Percentiles rank a stretch among this genome's conserved stretches.
phyloP scores from a whole-genome alignment of 768 basidiomycete genomes.

The Macrocybe gigantea region DNA sequence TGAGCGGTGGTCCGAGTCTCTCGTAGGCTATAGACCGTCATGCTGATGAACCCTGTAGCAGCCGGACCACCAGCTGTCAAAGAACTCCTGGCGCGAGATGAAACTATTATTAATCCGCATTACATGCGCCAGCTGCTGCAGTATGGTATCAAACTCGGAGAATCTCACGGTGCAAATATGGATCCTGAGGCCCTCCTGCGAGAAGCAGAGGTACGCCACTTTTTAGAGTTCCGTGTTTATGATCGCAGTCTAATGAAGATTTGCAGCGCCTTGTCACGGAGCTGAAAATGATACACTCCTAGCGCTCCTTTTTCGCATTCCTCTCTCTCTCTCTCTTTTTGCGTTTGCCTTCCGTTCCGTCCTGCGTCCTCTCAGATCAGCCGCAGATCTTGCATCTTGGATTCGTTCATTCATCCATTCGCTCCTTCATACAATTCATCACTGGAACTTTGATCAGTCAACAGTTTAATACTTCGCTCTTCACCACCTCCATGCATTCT shows the following conservation, averaged over 20 bases:
- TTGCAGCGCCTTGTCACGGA: slow-evolving; percentile 59
- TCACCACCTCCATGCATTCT: no score
- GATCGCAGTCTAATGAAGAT: slow-evolving; percentile 2
- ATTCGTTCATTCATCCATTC: no score
- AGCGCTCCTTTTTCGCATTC: slow-evolving; percentile 5
- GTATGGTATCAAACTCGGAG: slow-evolving; percentile 65
- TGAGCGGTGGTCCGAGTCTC: slow-evolving; percentile 21
- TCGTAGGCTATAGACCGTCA: not conserved
- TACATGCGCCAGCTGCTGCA: slow-evolving; percentile 73
- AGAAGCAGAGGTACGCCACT: slow-evolving; percentile 51
- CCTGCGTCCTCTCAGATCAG: no score
- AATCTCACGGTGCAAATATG: slow-evolving; percentile 30
- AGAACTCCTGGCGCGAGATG: slow-evolving; percentile 38
- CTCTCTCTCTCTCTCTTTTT: not conserved
- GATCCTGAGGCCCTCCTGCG: slow-evolving; percentile 40
- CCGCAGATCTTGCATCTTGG: no score
- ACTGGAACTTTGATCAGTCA: no score
- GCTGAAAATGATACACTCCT: slow-evolving; percentile 42
- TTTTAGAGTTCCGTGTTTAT: not conserved
- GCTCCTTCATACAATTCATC: no score
- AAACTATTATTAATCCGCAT: slow-evolving; percentile 72
- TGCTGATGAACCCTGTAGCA: slow-evolving; percentile 5
- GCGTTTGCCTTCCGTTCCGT: not conserved
- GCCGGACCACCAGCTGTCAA: slow-evolving; percentile 22
- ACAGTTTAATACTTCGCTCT: no score